Evolutionary conservation across 2,329 filamentous ascomycete genomes (phyloP).

Genomic region (Alternaria postmessia): DNA sequence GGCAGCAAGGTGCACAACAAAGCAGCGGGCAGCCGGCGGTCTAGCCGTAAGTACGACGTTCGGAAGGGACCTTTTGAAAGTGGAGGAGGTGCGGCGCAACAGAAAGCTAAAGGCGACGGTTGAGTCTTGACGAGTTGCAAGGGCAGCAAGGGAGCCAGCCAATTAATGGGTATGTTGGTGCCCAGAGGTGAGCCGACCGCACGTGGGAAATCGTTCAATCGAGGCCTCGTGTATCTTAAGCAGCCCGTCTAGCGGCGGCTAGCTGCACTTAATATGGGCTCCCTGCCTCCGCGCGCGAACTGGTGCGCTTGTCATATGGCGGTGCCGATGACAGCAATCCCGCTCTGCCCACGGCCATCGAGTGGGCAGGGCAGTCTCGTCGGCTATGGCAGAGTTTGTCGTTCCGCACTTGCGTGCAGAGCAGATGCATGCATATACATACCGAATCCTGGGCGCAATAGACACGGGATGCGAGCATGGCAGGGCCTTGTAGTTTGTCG

Average conservation of each 20-base stretch:
- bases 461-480: constrained; percentile 18
- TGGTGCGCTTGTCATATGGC: constrained; percentile 27
- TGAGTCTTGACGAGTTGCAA: constrained; percentile 10
- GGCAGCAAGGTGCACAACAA: constrained; percentile 27
- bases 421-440: constrained; percentile 10
- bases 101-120: constrained; percentile 30
- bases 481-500: constrained; percentile 13
- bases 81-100: constrained; percentile 30
- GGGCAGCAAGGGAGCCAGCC: constrained; percentile 34
- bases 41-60: constrained; percentile 42
- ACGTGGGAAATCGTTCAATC: constrained; percentile 52
- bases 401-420: constrained; percentile 13
- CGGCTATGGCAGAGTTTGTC: constrained; percentile 6
- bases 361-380: no score
- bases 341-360: constrained; percentile 2
- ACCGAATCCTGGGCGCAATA: constrained; percentile 1
- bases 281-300: constrained; percentile 34
- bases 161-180: constrained; percentile 39
- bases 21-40: constrained; percentile 35
- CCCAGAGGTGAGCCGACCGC: constrained; percentile 39
- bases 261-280: constrained; percentile 45
- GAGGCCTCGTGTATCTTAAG: constrained; percentile 50
- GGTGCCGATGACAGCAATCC: constrained; percentile 12
- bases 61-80: constrained; percentile 30
- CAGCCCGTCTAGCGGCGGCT: constrained; percentile 47